Conservation (phyloP, 306 rosid species). For the Begonia masoniana region DNA sequence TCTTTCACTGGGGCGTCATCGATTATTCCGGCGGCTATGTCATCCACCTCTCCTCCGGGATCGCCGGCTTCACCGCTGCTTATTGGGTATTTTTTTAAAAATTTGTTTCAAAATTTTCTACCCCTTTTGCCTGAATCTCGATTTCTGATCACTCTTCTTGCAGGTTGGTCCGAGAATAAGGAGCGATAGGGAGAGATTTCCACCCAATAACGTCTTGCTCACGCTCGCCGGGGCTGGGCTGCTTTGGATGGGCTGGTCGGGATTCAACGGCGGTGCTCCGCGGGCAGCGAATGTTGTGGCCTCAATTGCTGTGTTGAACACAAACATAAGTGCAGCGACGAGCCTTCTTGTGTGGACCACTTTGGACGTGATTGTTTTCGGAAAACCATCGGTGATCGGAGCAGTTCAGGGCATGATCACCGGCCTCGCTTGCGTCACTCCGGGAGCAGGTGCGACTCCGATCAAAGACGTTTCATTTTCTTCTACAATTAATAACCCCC, state of each 20-base stretch:
- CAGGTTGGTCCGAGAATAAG: constrained; percentile 86
- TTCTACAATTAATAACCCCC: not conserved
- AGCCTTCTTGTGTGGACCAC: constrained; percentile 81
- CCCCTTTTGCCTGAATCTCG: not conserved
- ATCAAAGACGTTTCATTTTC: too few relatives aligned
- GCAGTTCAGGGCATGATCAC: constrained; percentile 99
- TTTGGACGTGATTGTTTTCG: constrained; percentile 66
- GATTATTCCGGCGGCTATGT: constrained; percentile 93
- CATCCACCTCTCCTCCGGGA: constrained; percentile 80
- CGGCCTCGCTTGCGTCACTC: constrained; percentile 86
- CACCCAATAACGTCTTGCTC: constrained; percentile 74
- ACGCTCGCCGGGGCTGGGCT: constrained; percentile 82
- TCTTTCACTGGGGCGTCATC: constrained; percentile 77
- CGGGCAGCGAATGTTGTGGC: constrained; percentile 59
- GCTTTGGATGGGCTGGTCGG: constrained; percentile 96
- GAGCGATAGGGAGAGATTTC: constrained; percentile 81
- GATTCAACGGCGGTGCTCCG: constrained; percentile 91
- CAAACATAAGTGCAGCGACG: constrained; percentile 70
- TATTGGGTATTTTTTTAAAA: constrained; percentile 52
- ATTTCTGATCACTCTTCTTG: not conserved
- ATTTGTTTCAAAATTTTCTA: not conserved
- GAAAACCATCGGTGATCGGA: constrained; percentile 88
- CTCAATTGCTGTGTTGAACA: constrained; percentile 66
- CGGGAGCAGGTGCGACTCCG: constrained; percentile 58
- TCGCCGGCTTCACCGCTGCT: constrained; percentile 76